Evolutionary conservation across 352 stramenopile genomes (phyloP), one percentile per base, ranked within the genome.

Genomic region (Globisporangium cylindrosporum): DNA sequence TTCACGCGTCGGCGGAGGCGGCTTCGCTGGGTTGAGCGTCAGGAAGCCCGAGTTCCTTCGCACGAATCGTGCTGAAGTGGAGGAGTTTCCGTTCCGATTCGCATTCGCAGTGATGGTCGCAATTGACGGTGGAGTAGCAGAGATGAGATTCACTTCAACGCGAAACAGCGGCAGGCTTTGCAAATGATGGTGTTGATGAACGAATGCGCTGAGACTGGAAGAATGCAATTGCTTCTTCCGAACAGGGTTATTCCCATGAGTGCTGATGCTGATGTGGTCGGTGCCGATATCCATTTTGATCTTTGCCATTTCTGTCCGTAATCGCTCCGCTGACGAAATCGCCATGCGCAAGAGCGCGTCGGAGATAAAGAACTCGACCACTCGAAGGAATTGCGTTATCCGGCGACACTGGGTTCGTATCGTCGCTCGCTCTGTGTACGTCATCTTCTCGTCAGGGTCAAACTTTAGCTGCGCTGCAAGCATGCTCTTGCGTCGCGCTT

Each of bases 361-460:
- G 7, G 84, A 86, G 20, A 98, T 76, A 32, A 94, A 70, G 68
- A 98, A 98, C 71, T 98, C 94, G 4, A 98, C 87, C 9, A 98
- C 75, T 1, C 92, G 88, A 2, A 98, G 77, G 65, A 98, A 98
- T 49, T 93, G 92, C 9, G 86, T 97, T 49, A 98, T 74, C 14
- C 90, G 88, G n/a, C 90, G 82, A 72, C 94, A 98, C 68, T 98
- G 91, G 0, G 86, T 93, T 15, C 90, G 86, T 76, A 98, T 92
- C 0, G 87, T 92, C 6, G 94, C 93, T 3, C 93, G 82, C 62
- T 98, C 94, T n/a, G 96, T 98, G 71, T 98, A 98, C 3, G 91
- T 98, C 89, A 98, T 98, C n/a, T 73, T 70, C 59, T 77, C 83
- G 25, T 82, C 72, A 4, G 71, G 59, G 22, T 77, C 68, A 9